Evolutionary conservation across 2,329 filamentous ascomycete species (phyloP).

Genomic region (Ophiostoma sp.): DNA sequence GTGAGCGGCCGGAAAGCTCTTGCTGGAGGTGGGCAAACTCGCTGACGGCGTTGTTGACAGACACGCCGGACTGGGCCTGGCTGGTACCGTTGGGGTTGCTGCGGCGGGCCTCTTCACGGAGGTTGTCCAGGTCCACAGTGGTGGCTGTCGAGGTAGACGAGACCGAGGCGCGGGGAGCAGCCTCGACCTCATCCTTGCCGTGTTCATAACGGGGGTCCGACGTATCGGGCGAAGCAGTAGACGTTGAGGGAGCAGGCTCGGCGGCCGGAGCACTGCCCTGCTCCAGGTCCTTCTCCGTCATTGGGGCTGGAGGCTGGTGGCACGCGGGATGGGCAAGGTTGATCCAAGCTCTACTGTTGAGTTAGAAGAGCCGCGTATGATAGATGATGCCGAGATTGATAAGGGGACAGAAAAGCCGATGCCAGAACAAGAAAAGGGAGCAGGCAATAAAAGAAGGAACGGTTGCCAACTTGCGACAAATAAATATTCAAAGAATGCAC

Average conservation of each 20-base stretch:
- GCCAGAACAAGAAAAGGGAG: not conserved
- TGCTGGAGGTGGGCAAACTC: conserved; percentile 65
- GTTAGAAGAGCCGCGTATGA: no score
- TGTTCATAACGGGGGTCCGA: conserved; percentile 21
- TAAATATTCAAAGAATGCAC: not conserved
- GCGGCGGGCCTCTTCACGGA: conserved; percentile 39
- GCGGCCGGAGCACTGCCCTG: conserved; percentile 17
- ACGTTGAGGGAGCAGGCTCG: conserved; percentile 12
- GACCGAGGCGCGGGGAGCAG: conserved; percentile 23
- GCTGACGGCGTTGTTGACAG: conserved; percentile 60
- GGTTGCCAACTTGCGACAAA: not conserved
- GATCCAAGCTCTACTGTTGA: no score
- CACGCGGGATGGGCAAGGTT: no score
- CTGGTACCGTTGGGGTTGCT: conserved; percentile 47
- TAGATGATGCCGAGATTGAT: no score
- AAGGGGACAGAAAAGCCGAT: not conserved
- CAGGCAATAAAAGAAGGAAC: not conserved
- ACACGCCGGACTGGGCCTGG: conserved; percentile 46
- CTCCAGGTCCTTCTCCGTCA: conserved; percentile 28
- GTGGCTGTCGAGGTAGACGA: conserved; percentile 27
- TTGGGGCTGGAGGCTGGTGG: conserved; percentile 14
- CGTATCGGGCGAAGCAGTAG: not conserved
- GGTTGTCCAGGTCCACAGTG: conserved; percentile 35
- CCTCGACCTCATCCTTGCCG: conserved; percentile 25
- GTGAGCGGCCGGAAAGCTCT: conserved; percentile 54